phyloP scores from a whole-genome alignment of 805 yeast genomes.

The Diddensiella transvaalensis region DNA sequence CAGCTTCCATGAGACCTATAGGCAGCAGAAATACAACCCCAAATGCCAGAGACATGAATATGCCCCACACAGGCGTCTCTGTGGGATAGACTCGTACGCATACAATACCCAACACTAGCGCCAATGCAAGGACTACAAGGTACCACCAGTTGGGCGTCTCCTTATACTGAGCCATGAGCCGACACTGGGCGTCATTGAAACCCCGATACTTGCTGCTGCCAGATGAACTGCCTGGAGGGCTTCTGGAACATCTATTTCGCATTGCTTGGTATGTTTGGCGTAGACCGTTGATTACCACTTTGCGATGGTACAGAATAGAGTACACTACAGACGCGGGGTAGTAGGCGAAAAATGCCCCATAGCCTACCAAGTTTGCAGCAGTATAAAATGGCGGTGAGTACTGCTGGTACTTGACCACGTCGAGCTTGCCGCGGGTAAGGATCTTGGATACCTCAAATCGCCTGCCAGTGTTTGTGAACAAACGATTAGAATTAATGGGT shows the following conservation, averaged over 20 bases:
- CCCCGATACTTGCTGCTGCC: conserved; percentile 30
- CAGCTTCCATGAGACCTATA: conserved; percentile 57
- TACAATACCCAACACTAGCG: conserved; percentile 43
- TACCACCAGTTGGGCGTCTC: conserved; percentile 58
- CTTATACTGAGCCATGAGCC: conserved; percentile 45
- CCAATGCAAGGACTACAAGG: conserved; percentile 39
- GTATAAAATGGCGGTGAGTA: conserved; percentile 17
- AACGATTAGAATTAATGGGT: conserved; percentile 54
- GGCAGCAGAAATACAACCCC: conserved; percentile 59
- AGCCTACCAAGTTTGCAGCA: conserved; percentile 30
- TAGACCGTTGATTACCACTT: conserved; percentile 20
- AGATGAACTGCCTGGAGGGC: conserved; percentile 6
- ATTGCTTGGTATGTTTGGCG: conserved; percentile 8
- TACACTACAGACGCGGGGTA: conserved; percentile 55
- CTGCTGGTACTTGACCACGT: conserved; percentile 11
- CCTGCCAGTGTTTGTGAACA: conserved; percentile 52
- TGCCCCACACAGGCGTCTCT: conserved; percentile 49
- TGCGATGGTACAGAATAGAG: conserved; percentile 22
- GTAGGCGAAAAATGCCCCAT: conserved; percentile 54
- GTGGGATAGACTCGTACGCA: conserved; percentile 44
- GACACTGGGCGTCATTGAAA: conserved; percentile 31
- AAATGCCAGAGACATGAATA: conserved; percentile 54
- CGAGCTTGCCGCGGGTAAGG: conserved; percentile 25
- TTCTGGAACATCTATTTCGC: conserved; percentile 14
- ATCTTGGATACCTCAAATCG: conserved; percentile 46